Evolutionary conservation across 805 yeast genomes (phyloP).

Genomic region (Brettanomyces nanus): DNA sequence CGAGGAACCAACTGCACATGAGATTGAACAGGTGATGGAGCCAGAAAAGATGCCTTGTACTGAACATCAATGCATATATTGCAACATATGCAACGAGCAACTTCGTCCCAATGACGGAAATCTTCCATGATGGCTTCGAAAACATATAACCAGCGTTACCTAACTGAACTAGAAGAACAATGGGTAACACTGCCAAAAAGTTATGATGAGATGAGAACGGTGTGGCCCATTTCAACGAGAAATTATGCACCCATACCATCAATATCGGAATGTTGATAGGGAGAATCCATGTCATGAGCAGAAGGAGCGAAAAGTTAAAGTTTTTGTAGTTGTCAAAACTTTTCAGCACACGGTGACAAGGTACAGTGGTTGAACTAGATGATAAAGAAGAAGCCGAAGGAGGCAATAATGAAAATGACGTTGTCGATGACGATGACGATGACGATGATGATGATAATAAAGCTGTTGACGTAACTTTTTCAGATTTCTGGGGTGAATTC

Average conservation of each 20-base stretch:
- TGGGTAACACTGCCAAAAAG: slow-evolving; percentile 67
- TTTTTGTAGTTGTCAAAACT: slow-evolving; percentile 35
- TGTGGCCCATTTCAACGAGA: slow-evolving; percentile 70
- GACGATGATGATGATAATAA: too few species aligned
- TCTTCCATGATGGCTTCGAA: slow-evolving; percentile 26
- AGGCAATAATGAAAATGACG: neutral
- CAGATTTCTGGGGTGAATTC: too few species aligned
- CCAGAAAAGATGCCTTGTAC: slow-evolving; percentile 79
- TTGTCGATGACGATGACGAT: neutral
- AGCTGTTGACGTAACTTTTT: too few species aligned
- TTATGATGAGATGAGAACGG: slow-evolving; percentile 87
- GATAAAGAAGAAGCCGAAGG: neutral
- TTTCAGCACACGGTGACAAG: too few species aligned
- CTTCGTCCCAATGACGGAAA: slow-evolving; percentile 27
- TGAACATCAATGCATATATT: slow-evolving; percentile 60
- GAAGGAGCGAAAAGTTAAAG: slow-evolving; percentile 52
- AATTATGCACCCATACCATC: slow-evolving; percentile 74
- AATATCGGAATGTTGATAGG: slow-evolving; percentile 75
- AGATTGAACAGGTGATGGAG: slow-evolving; percentile 69
- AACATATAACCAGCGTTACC: slow-evolving; percentile 41
- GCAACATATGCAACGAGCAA: slow-evolving; percentile 42
- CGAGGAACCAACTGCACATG: slow-evolving; percentile 44
- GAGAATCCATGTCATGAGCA: slow-evolving; percentile 68
- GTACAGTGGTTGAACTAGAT: too few species aligned
- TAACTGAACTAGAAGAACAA: slow-evolving; percentile 49